Evolutionary conservation across 2,329 filamentous ascomycete species (phyloP), one percentile per base, ranked within the genome.

Genomic region (Colletotrichum lindemuthianum): DNA sequence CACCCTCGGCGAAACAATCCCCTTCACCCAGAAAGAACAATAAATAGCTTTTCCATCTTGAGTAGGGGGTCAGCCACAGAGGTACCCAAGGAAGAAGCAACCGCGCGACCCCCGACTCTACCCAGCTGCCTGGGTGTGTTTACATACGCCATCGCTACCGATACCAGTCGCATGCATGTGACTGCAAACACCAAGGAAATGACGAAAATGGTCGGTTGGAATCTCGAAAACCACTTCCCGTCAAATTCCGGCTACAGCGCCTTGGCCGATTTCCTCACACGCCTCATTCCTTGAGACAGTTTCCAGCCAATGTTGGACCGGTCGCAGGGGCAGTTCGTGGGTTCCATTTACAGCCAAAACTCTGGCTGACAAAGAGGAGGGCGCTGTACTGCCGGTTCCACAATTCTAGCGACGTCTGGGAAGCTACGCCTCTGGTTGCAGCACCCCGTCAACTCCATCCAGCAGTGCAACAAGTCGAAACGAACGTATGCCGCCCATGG

Each of bases 301-400:
- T 24, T 3, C 24, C 24, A 24, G 24, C 43, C 43, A 16, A 15
- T 9, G 11, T 16, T n/a, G 43, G 43, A 44, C 24, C 24, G 24
- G 41, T 44, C 41, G 11, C 41, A 44, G 41, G 41, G 37, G 37
- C 37, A 13, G 13, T 3, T 13, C 37, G 37, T 40, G 45, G 81
- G 39, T 51, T 47, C 58, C 61, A 63, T 57, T 39, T 63, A 61
- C 61, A 65, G 63, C 63, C 58, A 65, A 63, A 63, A 65, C 58
- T 61, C 58, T 58, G 58, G 52, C 63, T 37, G 52, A 52, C 36
- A 63, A 41, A 65, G 57, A 63, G 51, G 34, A 61, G 36, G 34
- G 52, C 44, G 43, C 24, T 33, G 55, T 56, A 63, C 59, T 37
- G 41, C 37, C 39, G 48, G n/a, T 53, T 44, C 41, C 36, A 44